Evolutionary conservation across 1,284 basidiomycete species (phyloP).

Genomic region (Apiotrichum mycotoxinovorans): DNA sequence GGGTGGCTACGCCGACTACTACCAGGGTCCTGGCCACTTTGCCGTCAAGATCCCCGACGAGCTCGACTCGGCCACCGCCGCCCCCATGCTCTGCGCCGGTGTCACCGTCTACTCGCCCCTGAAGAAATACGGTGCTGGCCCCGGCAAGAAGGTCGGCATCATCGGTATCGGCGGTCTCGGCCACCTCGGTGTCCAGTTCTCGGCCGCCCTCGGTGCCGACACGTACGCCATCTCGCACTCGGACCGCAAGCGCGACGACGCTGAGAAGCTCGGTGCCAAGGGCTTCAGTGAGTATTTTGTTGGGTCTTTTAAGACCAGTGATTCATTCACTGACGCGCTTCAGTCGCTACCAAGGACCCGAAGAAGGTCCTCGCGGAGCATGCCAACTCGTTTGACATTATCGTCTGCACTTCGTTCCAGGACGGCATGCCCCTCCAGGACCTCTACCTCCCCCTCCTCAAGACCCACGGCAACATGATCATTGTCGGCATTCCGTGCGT

Average conservation of each 20-base stretch:
- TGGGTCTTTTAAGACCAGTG: no score
- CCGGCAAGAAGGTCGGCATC: conserved; percentile 65
- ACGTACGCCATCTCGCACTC: conserved; percentile 66
- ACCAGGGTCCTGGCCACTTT: conserved; percentile 60
- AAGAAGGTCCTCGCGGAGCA: conserved; percentile 50
- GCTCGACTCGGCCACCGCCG: conserved; percentile 57
- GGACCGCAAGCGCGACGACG: conserved; percentile 61
- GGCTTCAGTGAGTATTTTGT: conserved; percentile 6
- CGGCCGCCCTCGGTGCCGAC: conserved; percentile 59
- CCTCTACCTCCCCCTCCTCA: conserved; percentile 44
- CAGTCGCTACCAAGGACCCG: conserved; percentile 53
- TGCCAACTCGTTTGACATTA: conserved; percentile 49
- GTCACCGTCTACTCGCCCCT: conserved; percentile 67
- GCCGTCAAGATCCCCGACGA: conserved; percentile 65
- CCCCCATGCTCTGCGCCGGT: conserved; percentile 58
- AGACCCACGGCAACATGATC: conserved; percentile 48
- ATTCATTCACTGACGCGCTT: conserved; percentile 9
- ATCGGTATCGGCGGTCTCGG: conserved; percentile 61
- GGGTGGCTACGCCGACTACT: conserved; percentile 31
- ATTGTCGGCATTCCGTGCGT: conserved; percentile 50
- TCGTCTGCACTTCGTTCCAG: conserved; percentile 50
- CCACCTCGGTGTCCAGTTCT: conserved; percentile 60
- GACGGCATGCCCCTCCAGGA: conserved; percentile 27
- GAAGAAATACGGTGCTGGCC: conserved; percentile 57
- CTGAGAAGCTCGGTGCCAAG: conserved; percentile 59